Percentiles rank a stretch among this genome's conserved stretches.
Evolutionary conservation across 1,139 yeast species (phyloP).

Genomic region (Eremothecium gossypii): DNA sequence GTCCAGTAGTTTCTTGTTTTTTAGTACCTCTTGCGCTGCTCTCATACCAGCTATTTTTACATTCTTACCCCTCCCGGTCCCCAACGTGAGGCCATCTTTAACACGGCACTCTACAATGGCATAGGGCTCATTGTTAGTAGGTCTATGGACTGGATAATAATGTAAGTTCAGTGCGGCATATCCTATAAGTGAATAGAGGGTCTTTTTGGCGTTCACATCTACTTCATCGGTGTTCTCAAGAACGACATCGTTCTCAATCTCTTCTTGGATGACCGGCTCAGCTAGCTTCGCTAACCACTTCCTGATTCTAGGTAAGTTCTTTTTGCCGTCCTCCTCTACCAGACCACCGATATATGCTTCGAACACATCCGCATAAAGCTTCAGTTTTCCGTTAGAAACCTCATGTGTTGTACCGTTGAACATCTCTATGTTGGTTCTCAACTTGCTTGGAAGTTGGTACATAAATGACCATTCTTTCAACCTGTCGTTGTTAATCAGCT

Average conservation of each 20-base stretch:
- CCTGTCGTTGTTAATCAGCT: slow-evolving; percentile 64
- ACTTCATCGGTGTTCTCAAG: slow-evolving; percentile 17
- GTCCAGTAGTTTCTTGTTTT: slow-evolving; percentile 50
- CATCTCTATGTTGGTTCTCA: slow-evolving; percentile 34
- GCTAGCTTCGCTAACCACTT: slow-evolving; percentile 54
- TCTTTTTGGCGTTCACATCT: slow-evolving; percentile 45
- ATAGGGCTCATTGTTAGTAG: slow-evolving; percentile 38
- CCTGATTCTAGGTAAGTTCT: slow-evolving; percentile 41
- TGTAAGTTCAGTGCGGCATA: slow-evolving; percentile 58
- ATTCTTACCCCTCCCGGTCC: slow-evolving; percentile 52
- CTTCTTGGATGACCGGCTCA: slow-evolving; percentile 40
- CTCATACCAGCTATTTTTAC: slow-evolving; percentile 58
- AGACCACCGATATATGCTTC: slow-evolving; percentile 91
- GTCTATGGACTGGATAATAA: slow-evolving; percentile 51
- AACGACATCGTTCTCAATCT: slow-evolving; percentile 18
- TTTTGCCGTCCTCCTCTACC: slow-evolving; percentile 44
- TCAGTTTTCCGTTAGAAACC: slow-evolving; percentile 28
- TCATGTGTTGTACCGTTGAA: slow-evolving; percentile 25
- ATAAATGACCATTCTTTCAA: slow-evolving; percentile 60
- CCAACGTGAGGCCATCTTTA: slow-evolving; percentile 52
- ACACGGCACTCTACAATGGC: slow-evolving; percentile 62
- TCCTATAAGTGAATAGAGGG: slow-evolving; percentile 72
- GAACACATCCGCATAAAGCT: slow-evolving; percentile 40
- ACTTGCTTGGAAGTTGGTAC: slow-evolving; percentile 59
- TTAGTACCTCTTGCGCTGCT: slow-evolving; percentile 64